Base-by-base conservation (phyloP, 805 yeast genomes). In the Candida lessepsii region DNA sequence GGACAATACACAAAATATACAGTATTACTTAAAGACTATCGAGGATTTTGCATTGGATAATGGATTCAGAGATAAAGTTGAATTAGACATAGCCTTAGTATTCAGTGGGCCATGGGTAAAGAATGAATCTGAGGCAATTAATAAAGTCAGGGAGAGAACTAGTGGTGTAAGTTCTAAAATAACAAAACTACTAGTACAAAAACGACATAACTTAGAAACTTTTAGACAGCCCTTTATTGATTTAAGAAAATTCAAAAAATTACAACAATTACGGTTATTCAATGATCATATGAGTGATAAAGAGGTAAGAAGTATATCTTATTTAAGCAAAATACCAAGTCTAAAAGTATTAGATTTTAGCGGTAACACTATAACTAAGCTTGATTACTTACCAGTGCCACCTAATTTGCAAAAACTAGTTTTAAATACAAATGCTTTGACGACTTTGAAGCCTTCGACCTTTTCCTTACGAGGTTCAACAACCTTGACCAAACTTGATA, bases 21-120 rank as follows among this genome's bases (percentile, higher is more conserved):
- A 40, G 17, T 28, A 42, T 29, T 46, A 45, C 17, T 16, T 37
- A 13, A 50, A 47, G 31, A 24, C 45, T 1, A 27, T 51, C 4
- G 54, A 53, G 26, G 19, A 49, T 9, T 37, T 53, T 3, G 37
- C 48, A 4, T 42, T 51, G 23, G 53, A 51, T 30, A 43, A 42
- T 25, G 47, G 44, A 29, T 46, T 47, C 41, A 35, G 39, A 17
- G 41, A 34, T 16, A 18, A 35, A 9, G 37, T 42, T 3, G 24
- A 29, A 13, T 14, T 40, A 11, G 13, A 15, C 4, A 18, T 40
- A 2, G 30, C 20, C 5, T 5, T 34, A 5, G 26, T 35, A 3
- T 29, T 35, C 18, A 37, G 30, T 15, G 15, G 23, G 4, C 17
- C 37, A 2, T 32, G 37, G 37, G 11, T 24, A 2, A 11, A 3